Conservation (phyloP, 2,329 filamentous ascomycete genomes). For the Laburnicola sp. region DNA sequence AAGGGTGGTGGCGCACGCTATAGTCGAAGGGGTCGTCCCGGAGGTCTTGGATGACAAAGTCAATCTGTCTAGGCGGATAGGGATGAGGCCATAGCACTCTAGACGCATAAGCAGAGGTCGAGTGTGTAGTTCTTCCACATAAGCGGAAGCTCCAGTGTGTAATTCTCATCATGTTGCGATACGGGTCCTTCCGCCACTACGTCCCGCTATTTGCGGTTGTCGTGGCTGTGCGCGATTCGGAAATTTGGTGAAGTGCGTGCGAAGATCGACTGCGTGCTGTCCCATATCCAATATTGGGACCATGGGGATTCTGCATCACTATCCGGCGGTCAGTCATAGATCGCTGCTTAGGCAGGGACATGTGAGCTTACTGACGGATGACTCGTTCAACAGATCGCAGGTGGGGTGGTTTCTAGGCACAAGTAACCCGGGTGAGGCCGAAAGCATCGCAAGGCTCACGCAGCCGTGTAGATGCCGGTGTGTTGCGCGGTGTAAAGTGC, state of each 20-base stretch:
- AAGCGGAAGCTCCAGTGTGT: no score
- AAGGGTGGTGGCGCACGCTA: background rate
- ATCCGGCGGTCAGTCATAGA: slow-evolving; percentile 1
- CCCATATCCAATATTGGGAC: background rate
- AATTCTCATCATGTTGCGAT: no score
- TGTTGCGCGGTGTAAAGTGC: slow-evolving; percentile 7
- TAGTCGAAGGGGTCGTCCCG: slow-evolving; percentile 2
- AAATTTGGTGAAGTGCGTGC: no score
- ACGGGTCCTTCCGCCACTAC: no score
- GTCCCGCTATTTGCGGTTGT: no score
- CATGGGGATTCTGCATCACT: background rate
- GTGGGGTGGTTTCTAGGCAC: slow-evolving; percentile 4
- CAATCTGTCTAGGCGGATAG: background rate
- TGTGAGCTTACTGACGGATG: slow-evolving; percentile 9
- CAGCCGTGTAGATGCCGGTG: slow-evolving; percentile 10
- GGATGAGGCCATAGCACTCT: background rate
- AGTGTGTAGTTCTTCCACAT: slow-evolving; percentile 4
- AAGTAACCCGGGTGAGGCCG: background rate
- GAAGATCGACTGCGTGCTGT: no score
- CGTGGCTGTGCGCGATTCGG: no score
- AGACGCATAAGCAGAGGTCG: background rate
- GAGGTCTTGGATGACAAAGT: slow-evolving; percentile 1
- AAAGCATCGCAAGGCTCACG: background rate
- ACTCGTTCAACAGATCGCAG: background rate
- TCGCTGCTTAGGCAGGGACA: background rate